These are phyloP conservation scores for Metarhizium robertsii DNA, from an alignment of 2,329 filamentous ascomycete species.

Conservation along the genomic window DNA sequence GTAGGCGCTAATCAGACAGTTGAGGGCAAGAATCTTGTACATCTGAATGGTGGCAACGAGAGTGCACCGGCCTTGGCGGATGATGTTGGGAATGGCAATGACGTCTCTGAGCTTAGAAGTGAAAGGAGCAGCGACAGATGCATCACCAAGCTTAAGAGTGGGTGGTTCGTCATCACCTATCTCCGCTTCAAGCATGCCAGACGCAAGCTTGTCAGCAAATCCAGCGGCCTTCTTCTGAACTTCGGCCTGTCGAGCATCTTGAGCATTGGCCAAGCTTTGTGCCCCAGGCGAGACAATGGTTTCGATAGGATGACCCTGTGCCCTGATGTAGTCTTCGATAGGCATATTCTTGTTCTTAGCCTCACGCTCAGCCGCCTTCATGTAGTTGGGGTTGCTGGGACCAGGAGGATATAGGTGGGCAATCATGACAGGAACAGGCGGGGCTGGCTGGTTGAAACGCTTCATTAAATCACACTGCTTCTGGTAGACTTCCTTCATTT, in stretches of 20 bases:
- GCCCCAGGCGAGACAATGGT: slow-evolving; percentile 60
- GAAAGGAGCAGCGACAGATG: slow-evolving; percentile 93
- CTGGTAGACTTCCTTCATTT: slow-evolving; percentile 98
- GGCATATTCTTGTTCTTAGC: slow-evolving; percentile 67
- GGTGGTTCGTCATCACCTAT: slow-evolving; percentile 85
- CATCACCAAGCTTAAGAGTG: slow-evolving; percentile 92
- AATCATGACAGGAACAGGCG: slow-evolving; percentile 86
- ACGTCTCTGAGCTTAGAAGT: slow-evolving; percentile 97
- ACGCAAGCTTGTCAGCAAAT: slow-evolving; percentile 78
- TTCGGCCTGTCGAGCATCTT: slow-evolving; percentile 41
- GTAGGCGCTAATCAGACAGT: slow-evolving; percentile 97
- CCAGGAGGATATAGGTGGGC: slow-evolving; percentile 92
- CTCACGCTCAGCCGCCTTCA: slow-evolving; percentile 84
- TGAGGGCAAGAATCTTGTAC: slow-evolving; percentile 98
- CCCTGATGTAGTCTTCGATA: slow-evolving; percentile 45
- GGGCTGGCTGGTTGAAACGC: slow-evolving; percentile 85
- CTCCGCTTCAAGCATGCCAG: slow-evolving; percentile 82
- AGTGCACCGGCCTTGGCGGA: slow-evolving; percentile 93
- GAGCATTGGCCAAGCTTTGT: slow-evolving; percentile 34
- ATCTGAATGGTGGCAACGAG: slow-evolving; percentile 98
- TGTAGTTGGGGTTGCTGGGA: slow-evolving; percentile 84
- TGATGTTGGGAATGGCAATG: slow-evolving; percentile 94
- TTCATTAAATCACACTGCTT: slow-evolving; percentile 90
- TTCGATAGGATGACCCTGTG: slow-evolving; percentile 45
- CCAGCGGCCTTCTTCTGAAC: slow-evolving; percentile 63